A percentile compares a stretch with the other conserved stretches of the same genome.
phyloP scores from a whole-genome alignment of 805 yeast species.

The Yarrowia hollandica region DNA sequence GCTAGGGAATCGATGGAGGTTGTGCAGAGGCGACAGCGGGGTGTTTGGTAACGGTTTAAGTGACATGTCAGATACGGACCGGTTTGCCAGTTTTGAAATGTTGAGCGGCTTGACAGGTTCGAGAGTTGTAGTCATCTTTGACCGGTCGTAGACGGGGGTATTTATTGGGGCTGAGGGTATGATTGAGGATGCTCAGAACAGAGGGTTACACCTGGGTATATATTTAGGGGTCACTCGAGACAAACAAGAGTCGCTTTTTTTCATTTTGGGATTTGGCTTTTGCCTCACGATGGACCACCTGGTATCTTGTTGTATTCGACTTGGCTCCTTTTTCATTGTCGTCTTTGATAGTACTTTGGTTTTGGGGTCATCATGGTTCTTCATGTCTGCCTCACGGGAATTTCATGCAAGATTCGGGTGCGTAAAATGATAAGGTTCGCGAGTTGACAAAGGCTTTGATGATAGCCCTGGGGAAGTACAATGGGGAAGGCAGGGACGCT shows the following conservation, averaged over 20 bases:
- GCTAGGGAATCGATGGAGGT: neutral
- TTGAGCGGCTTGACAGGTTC: conserved; percentile 12
- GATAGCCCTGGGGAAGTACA: too few species aligned
- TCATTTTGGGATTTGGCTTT: neutral
- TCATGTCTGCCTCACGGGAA: too few species aligned
- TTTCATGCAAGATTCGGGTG: too few species aligned
- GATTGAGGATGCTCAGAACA: neutral
- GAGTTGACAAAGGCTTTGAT: too few species aligned
- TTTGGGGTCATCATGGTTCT: too few species aligned
- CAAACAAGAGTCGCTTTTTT: neutral
- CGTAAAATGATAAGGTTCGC: too few species aligned
- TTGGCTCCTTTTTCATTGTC: neutral
- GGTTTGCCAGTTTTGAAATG: neutral
- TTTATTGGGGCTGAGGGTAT: conserved; percentile 6
- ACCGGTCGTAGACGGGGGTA: neutral
- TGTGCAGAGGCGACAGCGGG: neutral
- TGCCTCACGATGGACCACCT: conserved; percentile 4
- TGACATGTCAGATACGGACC: neutral
- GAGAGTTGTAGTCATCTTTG: neutral
- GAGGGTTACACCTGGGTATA: neutral
- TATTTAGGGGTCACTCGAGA: too few species aligned
- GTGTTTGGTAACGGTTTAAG: neutral
- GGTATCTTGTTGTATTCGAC: neutral
- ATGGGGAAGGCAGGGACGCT: too few species aligned
- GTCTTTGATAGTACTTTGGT: neutral